Evolutionary conservation across 345 rosid species (phyloP).

Genomic region (Populus nigra): DNA sequence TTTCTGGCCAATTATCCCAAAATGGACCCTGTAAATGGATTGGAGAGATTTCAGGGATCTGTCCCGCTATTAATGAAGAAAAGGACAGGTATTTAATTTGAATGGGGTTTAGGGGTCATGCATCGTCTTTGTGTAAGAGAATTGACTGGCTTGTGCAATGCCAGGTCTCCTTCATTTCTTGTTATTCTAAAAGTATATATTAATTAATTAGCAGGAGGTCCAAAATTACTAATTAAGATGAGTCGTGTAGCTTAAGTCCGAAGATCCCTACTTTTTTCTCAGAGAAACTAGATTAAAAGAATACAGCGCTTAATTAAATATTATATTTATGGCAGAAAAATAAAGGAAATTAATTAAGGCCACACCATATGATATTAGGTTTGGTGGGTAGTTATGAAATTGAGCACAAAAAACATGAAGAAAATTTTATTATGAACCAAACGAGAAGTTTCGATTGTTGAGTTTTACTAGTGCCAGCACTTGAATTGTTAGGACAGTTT

Average conservation of each 20-base stretch:
- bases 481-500: neutral
- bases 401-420: neutral
- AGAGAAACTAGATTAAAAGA: neutral
- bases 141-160: neutral
- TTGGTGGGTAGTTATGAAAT: constrained; percentile 22
- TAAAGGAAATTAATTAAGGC: neutral
- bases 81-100: neutral
- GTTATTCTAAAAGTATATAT: neutral
- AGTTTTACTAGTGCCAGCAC: neutral
- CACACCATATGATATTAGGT: neutral
- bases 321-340: neutral
- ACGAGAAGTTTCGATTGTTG: neutral
- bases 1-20: neutral
- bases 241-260: neutral
- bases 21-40: neutral
- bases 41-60: too few relatives aligned
- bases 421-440: neutral
- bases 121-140: neutral
- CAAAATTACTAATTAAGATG: neutral
- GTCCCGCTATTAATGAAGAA: too few relatives aligned
- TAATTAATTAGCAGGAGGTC: neutral
- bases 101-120: neutral
- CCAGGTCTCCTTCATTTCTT: neutral
- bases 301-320: neutral
- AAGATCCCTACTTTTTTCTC: too few relatives aligned